Evolutionary conservation across 2,329 filamentous ascomycete species (phyloP), one percentile per base, ranked within the genome.

Genomic region (Penicillium digitatum): DNA sequence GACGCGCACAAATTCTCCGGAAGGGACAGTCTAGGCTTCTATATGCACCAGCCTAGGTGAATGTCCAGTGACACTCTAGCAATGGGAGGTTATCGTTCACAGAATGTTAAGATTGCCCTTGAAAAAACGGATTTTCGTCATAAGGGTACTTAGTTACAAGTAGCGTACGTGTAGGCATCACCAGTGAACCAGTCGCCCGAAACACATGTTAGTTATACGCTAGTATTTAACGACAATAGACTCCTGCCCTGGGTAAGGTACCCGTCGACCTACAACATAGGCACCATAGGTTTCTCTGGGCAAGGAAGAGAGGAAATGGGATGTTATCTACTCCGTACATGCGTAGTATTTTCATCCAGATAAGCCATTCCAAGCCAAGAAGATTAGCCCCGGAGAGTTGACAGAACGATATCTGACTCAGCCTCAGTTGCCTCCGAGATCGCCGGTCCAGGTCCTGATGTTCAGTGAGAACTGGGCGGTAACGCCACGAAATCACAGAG

Each of bases 1-100:
- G 62, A 65, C 62, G 62, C 59, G 60, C 62, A 62, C 61, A 57
- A 58, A 14, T 44, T 27, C 14, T 24, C 16, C 10, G 43, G 3
- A 2, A 7, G 11, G 9, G 7, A n/a, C n/a, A n/a, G n/a, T n/a
- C n/a, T n/a, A n/a, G 16, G 11, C 18, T n/a, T 45, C 7, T n/a
- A 20, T 27, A 20, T 14, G 20, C 27, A 20, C 12, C 16, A n/a
- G 6, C 1, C 8, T 46, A 24, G 9, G 26, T 42, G 11, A 1
- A 26, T 26, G 14, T 9, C 18, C 14, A 22, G 27, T 44, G 12
- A 16, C n/a, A 7, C 8, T n/a, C 5, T 34, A 34, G 8, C 12
- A 34, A 34, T 24, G 24, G 5, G 12, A 46, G 5, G n/a, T 11
- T 4, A 8, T 8, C 22, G 14, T n/a, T 22, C 3, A 29, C 2